These are phyloP conservation scores for Collybiopsis confluens DNA, from an alignment of 768 basidiomycete genomes.

Conservation along the genomic window DNA sequence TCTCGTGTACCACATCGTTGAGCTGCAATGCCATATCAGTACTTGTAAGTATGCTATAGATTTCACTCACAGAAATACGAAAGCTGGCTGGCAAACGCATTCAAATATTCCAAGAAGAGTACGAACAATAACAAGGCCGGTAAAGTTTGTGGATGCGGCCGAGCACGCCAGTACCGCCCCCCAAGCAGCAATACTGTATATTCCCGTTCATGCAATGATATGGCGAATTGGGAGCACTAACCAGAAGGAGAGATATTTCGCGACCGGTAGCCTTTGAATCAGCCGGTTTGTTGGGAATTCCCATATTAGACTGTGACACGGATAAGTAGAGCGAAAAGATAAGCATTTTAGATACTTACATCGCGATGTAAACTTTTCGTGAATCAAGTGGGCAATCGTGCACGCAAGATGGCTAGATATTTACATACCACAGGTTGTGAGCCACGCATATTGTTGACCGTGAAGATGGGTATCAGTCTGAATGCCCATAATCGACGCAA, in stretches of 20 bases:
- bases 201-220: too few relatives aligned
- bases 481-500: conserved; percentile 46
- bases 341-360: conserved; percentile 19
- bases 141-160: conserved; percentile 41
- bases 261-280: conserved; percentile 45
- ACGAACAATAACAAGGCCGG: conserved; percentile 39
- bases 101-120: conserved; percentile 47
- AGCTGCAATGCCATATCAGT: conserved; percentile 18
- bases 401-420: too few relatives aligned
- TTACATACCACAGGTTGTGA: conserved; percentile 40
- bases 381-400: background rate
- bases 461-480: conserved; percentile 37
- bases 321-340: background rate
- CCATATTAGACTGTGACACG: conserved; percentile 28
- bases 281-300: conserved; percentile 46
- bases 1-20: conserved; percentile 50
- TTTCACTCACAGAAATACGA: conserved; percentile 35
- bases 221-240: conserved; percentile 16
- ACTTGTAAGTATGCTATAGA: background rate
- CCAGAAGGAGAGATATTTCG: conserved; percentile 44
- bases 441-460: conserved; percentile 48
- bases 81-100: conserved; percentile 43
- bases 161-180: conserved; percentile 45
- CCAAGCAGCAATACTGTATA: conserved; percentile 32
- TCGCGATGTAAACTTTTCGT: conserved; percentile 34